Percentiles rank a stretch among this genome's conserved stretches.
These are phyloP conservation scores for Beauveria pseudobassiana DNA, from an alignment of 2,329 filamentous ascomycete genomes.

Conservation along the genomic window DNA sequence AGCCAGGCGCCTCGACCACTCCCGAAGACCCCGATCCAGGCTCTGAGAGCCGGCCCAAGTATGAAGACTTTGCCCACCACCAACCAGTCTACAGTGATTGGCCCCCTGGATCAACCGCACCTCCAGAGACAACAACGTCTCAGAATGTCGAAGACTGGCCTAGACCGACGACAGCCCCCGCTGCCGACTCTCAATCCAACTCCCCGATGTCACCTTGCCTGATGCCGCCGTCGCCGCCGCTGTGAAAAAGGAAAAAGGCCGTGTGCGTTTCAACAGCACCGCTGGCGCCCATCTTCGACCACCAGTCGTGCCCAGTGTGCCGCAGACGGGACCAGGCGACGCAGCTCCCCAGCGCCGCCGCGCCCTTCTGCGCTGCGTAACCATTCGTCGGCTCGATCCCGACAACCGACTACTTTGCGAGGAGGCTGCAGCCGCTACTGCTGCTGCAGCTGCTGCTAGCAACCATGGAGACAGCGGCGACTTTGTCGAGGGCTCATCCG, in stretches of 20 bases:
- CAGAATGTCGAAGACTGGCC: conserved; percentile 9
- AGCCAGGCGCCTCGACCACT: conserved; percentile 2
- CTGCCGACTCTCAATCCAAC: neutral
- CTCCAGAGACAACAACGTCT: conserved; percentile 3
- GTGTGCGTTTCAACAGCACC: conserved; percentile 42
- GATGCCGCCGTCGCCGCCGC: too few species aligned
- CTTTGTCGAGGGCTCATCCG: conserved; percentile 8
- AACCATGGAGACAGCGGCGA: neutral
- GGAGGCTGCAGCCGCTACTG: conserved; percentile 11
- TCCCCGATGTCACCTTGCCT: neutral
- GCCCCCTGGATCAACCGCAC: conserved; percentile 1
- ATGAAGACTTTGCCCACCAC: conserved; percentile 12
- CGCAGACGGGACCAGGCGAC: conserved; percentile 14
- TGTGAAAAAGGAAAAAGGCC: conserved; percentile 36
- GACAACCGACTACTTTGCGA: conserved; percentile 8
- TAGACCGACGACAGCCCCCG: conserved; percentile 1
- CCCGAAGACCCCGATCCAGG: conserved; percentile 10
- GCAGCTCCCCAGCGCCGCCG: conserved; percentile 6
- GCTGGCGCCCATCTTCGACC: conserved; percentile 25
- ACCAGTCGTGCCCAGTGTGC: conserved; percentile 14
- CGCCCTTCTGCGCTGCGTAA: conserved; percentile 11
- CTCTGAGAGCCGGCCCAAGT: conserved; percentile 8
- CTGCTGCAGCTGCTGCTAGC: conserved; percentile 2
- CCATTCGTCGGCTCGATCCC: conserved; percentile 12
- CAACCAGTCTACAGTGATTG: conserved; percentile 6